Evolutionary conservation across 345 rosid species (phyloP).

Genomic region (Dimocarpus longan): DNA sequence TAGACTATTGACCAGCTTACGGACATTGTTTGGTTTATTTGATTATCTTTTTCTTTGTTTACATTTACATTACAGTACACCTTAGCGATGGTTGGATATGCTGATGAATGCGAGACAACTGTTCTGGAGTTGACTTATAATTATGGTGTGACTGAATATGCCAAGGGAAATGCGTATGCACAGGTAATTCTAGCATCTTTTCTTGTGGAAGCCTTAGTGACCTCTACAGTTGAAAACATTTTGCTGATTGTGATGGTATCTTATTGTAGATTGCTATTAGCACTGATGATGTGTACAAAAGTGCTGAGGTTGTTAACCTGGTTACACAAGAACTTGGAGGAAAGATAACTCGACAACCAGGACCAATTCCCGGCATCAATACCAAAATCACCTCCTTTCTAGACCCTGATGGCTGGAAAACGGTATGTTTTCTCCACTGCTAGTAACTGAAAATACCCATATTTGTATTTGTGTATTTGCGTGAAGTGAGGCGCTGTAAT

Average conservation of each 20-base stretch:
- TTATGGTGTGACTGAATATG: conserved; percentile 85
- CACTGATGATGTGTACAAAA: conserved; percentile 93
- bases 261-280: conserved; percentile 66
- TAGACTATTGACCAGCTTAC: background rate
- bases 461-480: no score
- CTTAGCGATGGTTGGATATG: conserved; percentile 89
- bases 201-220: background rate
- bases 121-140: conserved; percentile 86
- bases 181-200: conserved; percentile 48
- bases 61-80: conserved; percentile 52
- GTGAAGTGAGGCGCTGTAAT: background rate
- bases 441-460: background rate
- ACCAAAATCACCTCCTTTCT: conserved; percentile 84
- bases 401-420: conserved; percentile 99
- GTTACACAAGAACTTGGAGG: conserved; percentile 89
- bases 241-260: background rate
- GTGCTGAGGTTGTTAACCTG: conserved; percentile 76
- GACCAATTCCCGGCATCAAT: conserved; percentile 86
- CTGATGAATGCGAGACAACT: conserved; percentile 74
- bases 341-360: conserved; percentile 81
- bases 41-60: background rate
- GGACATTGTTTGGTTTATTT: background rate
- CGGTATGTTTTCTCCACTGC: conserved; percentile 42
- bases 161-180: conserved; percentile 92
- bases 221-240: background rate